These are phyloP conservation scores for Arabidopsis thaliana DNA, from an alignment of 345 rosid genomes.

Conservation along the genomic window TAIR10.1 NC_003071.7:18596001-18596500, in stretches of 20 bases:
- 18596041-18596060: slow-evolving; percentile 62
- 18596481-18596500: slow-evolving; percentile 64
- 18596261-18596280: neutral
- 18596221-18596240: too few relatives aligned
- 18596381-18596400: too few relatives aligned
- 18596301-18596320: neutral
- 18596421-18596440: neutral
- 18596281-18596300: slow-evolving; percentile 35
- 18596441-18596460: neutral
- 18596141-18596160: slow-evolving; percentile 32
- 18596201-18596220: slow-evolving; percentile 2
- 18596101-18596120: neutral
- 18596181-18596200: slow-evolving; percentile 71
- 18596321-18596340: neutral
- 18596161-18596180: slow-evolving; percentile 78
- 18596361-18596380: too few relatives aligned
- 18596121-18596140: slow-evolving; percentile 1
- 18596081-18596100: neutral
- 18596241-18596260: neutral
- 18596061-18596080: slow-evolving; percentile 60
- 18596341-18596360: too few relatives aligned
- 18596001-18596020: slow-evolving; percentile 42
- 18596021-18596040: neutral
- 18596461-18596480: slow-evolving; percentile 12
- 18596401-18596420: too few relatives aligned